phyloP scores from a whole-genome alignment of 202 grass and related monocot species.

The Zoysia matrella region DNA sequence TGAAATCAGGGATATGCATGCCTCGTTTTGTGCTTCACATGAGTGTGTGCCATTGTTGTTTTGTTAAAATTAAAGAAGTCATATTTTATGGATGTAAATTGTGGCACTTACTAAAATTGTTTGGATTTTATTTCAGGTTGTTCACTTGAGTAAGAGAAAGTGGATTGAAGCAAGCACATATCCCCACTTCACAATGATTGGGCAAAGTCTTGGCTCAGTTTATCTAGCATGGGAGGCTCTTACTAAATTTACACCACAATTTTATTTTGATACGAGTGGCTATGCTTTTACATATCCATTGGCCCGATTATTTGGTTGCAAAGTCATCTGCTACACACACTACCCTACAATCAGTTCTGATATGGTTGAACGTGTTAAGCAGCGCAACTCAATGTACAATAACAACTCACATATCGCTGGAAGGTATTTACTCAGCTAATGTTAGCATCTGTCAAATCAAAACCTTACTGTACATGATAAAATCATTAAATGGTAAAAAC shows the following conservation, averaged over 20 bases:
- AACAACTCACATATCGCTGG: constrained; percentile 74
- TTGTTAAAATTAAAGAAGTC: neutral
- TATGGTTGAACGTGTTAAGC: constrained; percentile 85
- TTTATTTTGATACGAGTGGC: constrained; percentile 80
- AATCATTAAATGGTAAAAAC: neutral
- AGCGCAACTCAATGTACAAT: constrained; percentile 84
- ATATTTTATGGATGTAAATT: neutral
- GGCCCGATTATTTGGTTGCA: constrained; percentile 77
- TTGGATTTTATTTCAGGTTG: constrained; percentile 60
- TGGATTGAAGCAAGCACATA: constrained; percentile 88
- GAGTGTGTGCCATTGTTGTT: neutral
- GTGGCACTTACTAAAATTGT: neutral
- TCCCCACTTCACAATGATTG: constrained; percentile 95
- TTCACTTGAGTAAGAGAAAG: constrained; percentile 84
- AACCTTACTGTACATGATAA: neutral
- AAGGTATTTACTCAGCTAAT: constrained; percentile 53
- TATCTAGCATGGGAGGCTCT: constrained; percentile 96
- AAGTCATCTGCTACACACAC: constrained; percentile 91
- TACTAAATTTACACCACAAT: constrained; percentile 66
- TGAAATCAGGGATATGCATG: neutral
- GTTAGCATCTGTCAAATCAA: constrained; percentile 18
- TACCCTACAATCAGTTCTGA: constrained; percentile 98
- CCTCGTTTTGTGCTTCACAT: neutral
- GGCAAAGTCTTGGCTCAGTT: constrained; percentile 90
- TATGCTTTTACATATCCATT: constrained; percentile 86